phyloP scores from a whole-genome alignment of 2,329 filamentous ascomycete genomes.

The Fusarium palustre region DNA sequence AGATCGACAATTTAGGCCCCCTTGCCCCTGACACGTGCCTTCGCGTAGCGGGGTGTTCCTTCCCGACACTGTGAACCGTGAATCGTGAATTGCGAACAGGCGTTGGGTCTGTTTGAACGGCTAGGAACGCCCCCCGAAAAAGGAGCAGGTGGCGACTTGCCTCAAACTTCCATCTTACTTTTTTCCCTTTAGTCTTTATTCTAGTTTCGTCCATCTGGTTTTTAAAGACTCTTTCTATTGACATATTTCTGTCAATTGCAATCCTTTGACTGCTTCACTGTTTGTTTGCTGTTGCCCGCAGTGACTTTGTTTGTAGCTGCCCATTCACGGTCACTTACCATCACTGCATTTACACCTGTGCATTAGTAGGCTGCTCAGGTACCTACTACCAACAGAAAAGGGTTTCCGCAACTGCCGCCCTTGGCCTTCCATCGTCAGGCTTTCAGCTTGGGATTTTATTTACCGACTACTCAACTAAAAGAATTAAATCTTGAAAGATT shows the following conservation, averaged over 20 bases:
- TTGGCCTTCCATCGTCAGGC: constrained; percentile 1
- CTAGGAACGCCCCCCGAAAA: constrained; percentile 32
- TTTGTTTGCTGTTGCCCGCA: constrained; percentile 21
- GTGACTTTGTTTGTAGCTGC: constrained; percentile 7
- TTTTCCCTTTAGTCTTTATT: constrained; percentile 17
- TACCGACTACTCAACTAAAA: background rate
- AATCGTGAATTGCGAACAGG: constrained; percentile 50
- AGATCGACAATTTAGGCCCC: constrained; percentile 31
- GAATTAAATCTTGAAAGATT: background rate
- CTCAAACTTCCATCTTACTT: constrained; percentile 19
- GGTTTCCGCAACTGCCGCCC: constrained; percentile 14
- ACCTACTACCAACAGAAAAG: constrained; percentile 15
- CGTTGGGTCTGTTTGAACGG: constrained; percentile 5
- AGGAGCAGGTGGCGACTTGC: constrained; percentile 47
- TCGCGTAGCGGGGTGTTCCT: constrained; percentile 50
- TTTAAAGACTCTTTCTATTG: background rate
- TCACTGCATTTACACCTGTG: constrained; percentile 25
- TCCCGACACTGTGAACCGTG: constrained; percentile 48
- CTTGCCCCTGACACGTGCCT: constrained; percentile 46
- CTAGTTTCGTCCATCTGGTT: constrained; percentile 16
- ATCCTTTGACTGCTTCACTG: constrained; percentile 8
- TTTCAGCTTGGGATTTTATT: background rate
- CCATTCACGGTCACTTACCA: constrained; percentile 22
- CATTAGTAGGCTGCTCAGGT: constrained; percentile 23
- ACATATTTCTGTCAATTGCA: background rate